Percentiles rank a stretch among this genome's conserved stretches.
These are phyloP conservation scores for Ceratocystis ficicola DNA, from an alignment of 2,329 filamentous ascomycete species.

Conservation along the genomic window DNA sequence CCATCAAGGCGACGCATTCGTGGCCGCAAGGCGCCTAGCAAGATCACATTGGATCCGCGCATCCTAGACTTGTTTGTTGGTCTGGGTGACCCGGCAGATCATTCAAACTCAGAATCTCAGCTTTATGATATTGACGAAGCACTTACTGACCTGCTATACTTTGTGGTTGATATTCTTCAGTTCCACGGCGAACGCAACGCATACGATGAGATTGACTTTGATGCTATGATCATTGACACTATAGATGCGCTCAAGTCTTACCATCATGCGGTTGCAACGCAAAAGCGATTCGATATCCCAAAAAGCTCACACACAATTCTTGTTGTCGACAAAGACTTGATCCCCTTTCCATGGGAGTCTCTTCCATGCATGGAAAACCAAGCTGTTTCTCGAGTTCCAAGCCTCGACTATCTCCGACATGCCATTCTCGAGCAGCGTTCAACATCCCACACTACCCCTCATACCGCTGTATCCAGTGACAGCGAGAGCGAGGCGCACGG, in stretches of 20 bases:
- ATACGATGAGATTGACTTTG: conserved; percentile 95
- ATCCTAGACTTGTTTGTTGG: conserved; percentile 84
- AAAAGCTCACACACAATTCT: conserved; percentile 62
- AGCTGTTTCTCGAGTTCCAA: conserved; percentile 79
- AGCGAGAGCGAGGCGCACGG: conserved; percentile 15
- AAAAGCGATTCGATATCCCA: conserved; percentile 28
- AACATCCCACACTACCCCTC: conserved; percentile 18
- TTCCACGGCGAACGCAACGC: conserved; percentile 94
- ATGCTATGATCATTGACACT: conserved; percentile 77
- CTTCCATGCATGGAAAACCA: conserved; percentile 69
- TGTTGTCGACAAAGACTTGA: conserved; percentile 80
- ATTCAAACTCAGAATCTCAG: conserved; percentile 51
- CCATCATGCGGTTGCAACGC: conserved; percentile 40
- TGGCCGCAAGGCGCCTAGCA: conserved; percentile 30
- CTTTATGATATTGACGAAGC: conserved; percentile 71
- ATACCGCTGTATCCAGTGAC: neutral
- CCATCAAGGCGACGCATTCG: conserved; percentile 63
- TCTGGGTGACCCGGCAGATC: conserved; percentile 65
- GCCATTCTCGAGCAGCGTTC: conserved; percentile 49
- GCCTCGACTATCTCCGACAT: conserved; percentile 67
- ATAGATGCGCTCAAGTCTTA: conserved; percentile 74
- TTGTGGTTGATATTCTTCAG: conserved; percentile 89
- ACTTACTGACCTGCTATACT: conserved; percentile 86
- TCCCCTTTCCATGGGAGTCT: conserved; percentile 92
- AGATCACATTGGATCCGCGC: conserved; percentile 42